Percentiles rank a stretch among this genome's conserved stretches.
Evolutionary conservation across 352 stramenopile species (phyloP).

Genomic region (Phytopythium delawarense): DNA sequence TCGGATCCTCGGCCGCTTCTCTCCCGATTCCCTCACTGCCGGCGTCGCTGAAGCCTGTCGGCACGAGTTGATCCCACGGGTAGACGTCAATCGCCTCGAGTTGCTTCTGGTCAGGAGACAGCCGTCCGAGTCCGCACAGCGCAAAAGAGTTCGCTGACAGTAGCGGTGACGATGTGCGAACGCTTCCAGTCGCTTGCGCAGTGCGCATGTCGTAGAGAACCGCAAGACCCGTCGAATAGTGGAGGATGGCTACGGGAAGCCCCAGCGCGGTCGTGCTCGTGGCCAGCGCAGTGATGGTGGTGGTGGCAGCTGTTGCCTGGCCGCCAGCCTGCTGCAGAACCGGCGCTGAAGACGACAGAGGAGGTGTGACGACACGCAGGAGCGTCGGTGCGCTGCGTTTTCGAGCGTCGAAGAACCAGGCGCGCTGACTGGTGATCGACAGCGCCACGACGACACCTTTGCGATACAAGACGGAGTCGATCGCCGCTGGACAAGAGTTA

Average conservation of each 20-base stretch:
- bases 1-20: background rate
- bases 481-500: conserved; percentile 1
- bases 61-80: conserved; percentile 42
- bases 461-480: conserved; percentile 17
- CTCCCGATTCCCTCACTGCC: background rate
- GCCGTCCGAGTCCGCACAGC: conserved; percentile 4
- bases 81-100: conserved; percentile 17
- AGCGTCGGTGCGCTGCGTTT: conserved; percentile 20
- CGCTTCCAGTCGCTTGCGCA: conserved; percentile 35
- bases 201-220: conserved; percentile 45
- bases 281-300: conserved; percentile 19
- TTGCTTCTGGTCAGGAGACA: background rate
- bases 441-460: conserved; percentile 29
- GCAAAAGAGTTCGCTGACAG: conserved; percentile 5
- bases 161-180: conserved; percentile 13
- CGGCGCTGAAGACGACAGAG: conserved; percentile 10
- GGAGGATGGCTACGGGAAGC: conserved; percentile 34
- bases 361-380: conserved; percentile 25
- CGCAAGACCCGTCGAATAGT: conserved; percentile 41
- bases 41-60: conserved; percentile 17
- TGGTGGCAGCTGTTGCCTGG: conserved; percentile 1
- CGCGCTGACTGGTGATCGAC: conserved; percentile 25
- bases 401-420: conserved; percentile 43
- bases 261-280: conserved; percentile 14
- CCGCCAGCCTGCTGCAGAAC: background rate